phyloP scores from a whole-genome alignment of 768 basidiomycete species.

The Rhizopogon vinicolor region DNA sequence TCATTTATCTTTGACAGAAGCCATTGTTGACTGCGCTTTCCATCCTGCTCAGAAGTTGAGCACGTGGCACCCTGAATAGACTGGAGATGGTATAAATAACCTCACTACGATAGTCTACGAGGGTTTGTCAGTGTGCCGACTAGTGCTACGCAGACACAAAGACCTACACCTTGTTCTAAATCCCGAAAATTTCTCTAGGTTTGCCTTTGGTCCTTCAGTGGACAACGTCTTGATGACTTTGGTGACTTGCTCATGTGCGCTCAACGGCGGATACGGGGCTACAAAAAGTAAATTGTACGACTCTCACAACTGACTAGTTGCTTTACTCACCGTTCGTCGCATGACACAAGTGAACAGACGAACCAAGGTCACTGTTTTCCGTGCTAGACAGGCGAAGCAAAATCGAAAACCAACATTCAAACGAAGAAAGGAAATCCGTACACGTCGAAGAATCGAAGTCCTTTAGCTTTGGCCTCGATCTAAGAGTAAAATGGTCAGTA shows the following conservation, averaged over 20 bases:
- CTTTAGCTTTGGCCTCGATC: slow-evolving; percentile 75
- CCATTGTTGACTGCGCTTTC: slow-evolving; percentile 76
- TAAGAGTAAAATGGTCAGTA: slow-evolving; percentile 20
- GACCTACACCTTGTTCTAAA: slow-evolving; percentile 2
- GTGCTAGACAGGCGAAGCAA: slow-evolving; percentile 44
- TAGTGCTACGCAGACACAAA: background rate
- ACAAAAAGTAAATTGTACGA: slow-evolving; percentile 1
- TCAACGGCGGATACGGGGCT: slow-evolving; percentile 56
- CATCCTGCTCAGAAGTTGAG: slow-evolving; percentile 44
- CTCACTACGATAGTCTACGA: background rate
- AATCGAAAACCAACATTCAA: slow-evolving; percentile 1
- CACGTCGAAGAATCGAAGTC: slow-evolving; percentile 87
- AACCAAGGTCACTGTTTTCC: slow-evolving; percentile 62
- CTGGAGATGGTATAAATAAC: background rate
- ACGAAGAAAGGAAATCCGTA: slow-evolving; percentile 27
- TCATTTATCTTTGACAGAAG: slow-evolving; percentile 61
- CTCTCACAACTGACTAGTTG: background rate
- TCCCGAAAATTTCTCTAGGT: slow-evolving; percentile 13
- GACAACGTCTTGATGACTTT: slow-evolving; percentile 65
- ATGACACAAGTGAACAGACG: slow-evolving; percentile 30
- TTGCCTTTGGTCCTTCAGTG: slow-evolving; percentile 53
- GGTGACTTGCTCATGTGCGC: slow-evolving; percentile 53
- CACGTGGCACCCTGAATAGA: too few species aligned
- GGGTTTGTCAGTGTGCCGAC: background rate
- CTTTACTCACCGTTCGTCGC: slow-evolving; percentile 34